Conservation (phyloP, 331 rosid genomes). For the Malus hybrid region DNA sequence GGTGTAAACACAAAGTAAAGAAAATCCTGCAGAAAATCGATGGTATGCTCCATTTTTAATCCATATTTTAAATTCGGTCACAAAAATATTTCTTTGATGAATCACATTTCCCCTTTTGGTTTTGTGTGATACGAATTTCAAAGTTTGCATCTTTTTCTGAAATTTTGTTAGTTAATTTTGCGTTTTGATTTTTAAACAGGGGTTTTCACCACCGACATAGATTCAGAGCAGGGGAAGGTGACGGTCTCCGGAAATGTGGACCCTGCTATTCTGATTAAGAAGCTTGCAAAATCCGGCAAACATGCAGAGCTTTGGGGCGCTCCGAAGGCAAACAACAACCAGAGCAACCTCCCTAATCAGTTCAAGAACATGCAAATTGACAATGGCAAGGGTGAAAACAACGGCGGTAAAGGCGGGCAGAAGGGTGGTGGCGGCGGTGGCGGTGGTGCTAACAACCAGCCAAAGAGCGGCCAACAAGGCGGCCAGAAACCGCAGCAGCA, state of each 20-base stretch:
- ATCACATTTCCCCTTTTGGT: neutral
- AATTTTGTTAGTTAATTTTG: neutral
- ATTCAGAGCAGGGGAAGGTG: constrained; percentile 87
- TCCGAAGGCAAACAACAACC: constrained; percentile 38
- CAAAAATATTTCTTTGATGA: neutral
- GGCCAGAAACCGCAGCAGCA: constrained; percentile 1
- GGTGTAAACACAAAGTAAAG: constrained; percentile 92
- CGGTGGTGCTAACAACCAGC: constrained; percentile 24
- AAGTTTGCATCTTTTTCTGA: neutral
- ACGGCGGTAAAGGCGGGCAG: constrained; percentile 16
- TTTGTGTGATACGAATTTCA: neutral
- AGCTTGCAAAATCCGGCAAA: constrained; percentile 81
- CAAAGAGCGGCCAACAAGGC: constrained; percentile 6
- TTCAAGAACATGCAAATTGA: constrained; percentile 62
- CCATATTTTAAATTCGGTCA: neutral
- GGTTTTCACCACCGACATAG: constrained; percentile 75
- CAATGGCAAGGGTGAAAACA: constrained; percentile 47
- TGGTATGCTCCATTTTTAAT: constrained; percentile 28
- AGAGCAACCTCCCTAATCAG: constrained; percentile 45
- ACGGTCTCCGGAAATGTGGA: constrained; percentile 88
- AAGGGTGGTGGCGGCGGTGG: constrained; percentile 10
- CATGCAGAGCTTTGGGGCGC: constrained; percentile 83
- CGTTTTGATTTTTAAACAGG: constrained; percentile 26
- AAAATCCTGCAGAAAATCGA: constrained; percentile 89
- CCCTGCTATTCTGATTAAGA: constrained; percentile 74